Percentiles rank a stretch among this genome's conserved stretches.
Conservation (phyloP, 345 rosid species). For the Anastatica hierochuntica region DNA sequence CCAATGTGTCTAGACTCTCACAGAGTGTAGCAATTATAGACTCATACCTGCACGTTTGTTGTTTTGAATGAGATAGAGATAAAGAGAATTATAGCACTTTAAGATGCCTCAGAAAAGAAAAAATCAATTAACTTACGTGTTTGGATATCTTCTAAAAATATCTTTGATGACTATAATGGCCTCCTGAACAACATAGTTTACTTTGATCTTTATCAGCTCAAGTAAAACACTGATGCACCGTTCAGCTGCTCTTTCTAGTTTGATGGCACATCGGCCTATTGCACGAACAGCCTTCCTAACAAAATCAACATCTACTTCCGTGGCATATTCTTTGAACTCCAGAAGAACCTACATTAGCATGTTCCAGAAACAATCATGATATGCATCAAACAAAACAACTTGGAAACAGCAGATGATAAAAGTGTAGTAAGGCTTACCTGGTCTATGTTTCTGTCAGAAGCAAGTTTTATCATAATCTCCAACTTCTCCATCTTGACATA, state of each 20-base stretch:
- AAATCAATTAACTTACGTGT: conserved; percentile 49
- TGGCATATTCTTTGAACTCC: conserved; percentile 98
- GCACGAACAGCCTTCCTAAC: conserved; percentile 98
- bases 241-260: conserved; percentile 97
- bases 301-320: conserved; percentile 97
- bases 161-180: conserved; percentile 99
- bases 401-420: not conserved
- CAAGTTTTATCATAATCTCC: conserved; percentile 98
- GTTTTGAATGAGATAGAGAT: not conserved
- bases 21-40: conserved; percentile 97
- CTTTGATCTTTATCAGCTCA: conserved; percentile 97
- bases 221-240: conserved; percentile 98
- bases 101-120: not conserved
- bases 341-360: conserved; percentile 56
- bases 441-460: conserved; percentile 96
- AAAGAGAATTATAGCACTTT: not conserved
- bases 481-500: conserved; percentile 99
- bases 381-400: not conserved
- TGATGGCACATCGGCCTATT: conserved; percentile 95
- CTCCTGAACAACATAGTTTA: conserved; percentile 98
- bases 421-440: conserved; percentile 49
- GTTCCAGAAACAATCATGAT: conserved; percentile 14
- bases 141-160: conserved; percentile 98
- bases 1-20: conserved; percentile 93
- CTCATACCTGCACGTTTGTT: conserved; percentile 63